These are phyloP conservation scores for Alternaria alternata DNA, from an alignment of 2,329 filamentous ascomycete genomes.

Conservation along the genomic window DNA sequence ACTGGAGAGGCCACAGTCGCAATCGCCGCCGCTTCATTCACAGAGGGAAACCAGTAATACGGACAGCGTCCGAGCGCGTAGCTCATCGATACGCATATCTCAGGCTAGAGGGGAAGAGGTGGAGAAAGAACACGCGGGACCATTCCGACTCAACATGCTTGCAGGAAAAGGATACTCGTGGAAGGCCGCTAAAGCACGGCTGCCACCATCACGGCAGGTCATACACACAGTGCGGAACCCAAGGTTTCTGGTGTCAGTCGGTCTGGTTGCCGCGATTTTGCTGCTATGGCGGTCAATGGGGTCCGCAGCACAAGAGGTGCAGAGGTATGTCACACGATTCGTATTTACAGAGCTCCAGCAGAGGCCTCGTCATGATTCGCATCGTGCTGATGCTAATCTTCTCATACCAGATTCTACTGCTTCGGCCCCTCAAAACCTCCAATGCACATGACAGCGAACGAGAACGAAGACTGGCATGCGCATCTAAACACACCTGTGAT, in stretches of 20 bases:
- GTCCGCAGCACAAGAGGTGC: slow-evolving; percentile 83
- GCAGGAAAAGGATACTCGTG: slow-evolving; percentile 89
- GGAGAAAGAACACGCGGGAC: slow-evolving; percentile 30
- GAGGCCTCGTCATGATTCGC: not conserved
- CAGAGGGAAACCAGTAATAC: slow-evolving; percentile 41
- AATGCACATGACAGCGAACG: slow-evolving; percentile 92
- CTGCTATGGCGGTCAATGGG: slow-evolving; percentile 89
- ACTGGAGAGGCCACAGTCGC: slow-evolving; percentile 39
- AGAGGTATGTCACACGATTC: slow-evolving; percentile 70
- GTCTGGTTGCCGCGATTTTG: slow-evolving; percentile 73
- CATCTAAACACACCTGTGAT: slow-evolving; percentile 92
- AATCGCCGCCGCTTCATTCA: slow-evolving; percentile 37
- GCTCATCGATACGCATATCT: slow-evolving; percentile 43
- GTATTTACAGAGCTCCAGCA: not conserved
- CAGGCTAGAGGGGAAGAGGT: slow-evolving; percentile 39
- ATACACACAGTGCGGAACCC: slow-evolving; percentile 73
- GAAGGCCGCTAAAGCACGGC: slow-evolving; percentile 83
- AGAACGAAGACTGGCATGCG: slow-evolving; percentile 86
- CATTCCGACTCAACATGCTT: slow-evolving; percentile 68
- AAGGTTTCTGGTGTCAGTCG: slow-evolving; percentile 77
- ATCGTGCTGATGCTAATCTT: slow-evolving; percentile 30
- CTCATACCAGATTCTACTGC: slow-evolving; percentile 82
- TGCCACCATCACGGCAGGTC: slow-evolving; percentile 77
- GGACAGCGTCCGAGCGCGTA: slow-evolving; percentile 39
- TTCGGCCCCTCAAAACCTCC: slow-evolving; percentile 96